Evolutionary conservation across 2,329 filamentous ascomycete genomes (phyloP).

Genomic region (Ampelomyces quisqualis): DNA sequence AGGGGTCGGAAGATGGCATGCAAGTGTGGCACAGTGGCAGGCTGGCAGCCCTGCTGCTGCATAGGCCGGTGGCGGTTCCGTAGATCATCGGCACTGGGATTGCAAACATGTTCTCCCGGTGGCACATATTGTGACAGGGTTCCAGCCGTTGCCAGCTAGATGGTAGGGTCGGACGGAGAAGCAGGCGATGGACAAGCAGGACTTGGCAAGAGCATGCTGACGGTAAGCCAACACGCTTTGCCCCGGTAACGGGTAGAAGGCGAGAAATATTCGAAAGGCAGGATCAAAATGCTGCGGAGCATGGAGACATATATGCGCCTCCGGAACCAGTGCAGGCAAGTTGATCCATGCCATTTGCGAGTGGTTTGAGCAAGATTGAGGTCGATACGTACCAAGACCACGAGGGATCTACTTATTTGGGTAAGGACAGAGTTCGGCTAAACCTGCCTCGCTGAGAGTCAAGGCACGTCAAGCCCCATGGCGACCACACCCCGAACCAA

Average conservation of each 20-base stretch:
- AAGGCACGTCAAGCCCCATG: slow-evolving; percentile 1
- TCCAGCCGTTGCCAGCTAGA: not conserved
- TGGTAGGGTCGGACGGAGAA: no score
- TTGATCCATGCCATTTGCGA: not conserved
- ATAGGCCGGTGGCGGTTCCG: not conserved
- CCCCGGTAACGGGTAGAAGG: no score
- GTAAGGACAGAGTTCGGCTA: slow-evolving; percentile 14
- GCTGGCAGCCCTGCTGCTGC: no score
- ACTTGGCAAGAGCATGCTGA: slow-evolving; percentile 10
- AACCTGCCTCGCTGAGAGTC: slow-evolving; percentile 13
- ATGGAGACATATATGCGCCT: not conserved
- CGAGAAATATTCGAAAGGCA: no score
- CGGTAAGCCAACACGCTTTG: no score
- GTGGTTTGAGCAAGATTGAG: slow-evolving; percentile 22
- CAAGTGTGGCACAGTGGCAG: not conserved
- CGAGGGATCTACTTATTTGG: slow-evolving; percentile 5
- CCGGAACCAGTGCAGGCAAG: not conserved
- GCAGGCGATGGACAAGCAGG: slow-evolving; percentile 7
- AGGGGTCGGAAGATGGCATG: not conserved
- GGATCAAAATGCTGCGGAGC: no score
- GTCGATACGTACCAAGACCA: slow-evolving; percentile 10
- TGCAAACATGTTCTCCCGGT: not conserved
- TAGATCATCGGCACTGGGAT: not conserved
- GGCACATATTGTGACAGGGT: not conserved
- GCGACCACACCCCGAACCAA: no score